Conservation (phyloP, 2,329 filamentous ascomycete species). For the Epichloe festucae region DNA sequence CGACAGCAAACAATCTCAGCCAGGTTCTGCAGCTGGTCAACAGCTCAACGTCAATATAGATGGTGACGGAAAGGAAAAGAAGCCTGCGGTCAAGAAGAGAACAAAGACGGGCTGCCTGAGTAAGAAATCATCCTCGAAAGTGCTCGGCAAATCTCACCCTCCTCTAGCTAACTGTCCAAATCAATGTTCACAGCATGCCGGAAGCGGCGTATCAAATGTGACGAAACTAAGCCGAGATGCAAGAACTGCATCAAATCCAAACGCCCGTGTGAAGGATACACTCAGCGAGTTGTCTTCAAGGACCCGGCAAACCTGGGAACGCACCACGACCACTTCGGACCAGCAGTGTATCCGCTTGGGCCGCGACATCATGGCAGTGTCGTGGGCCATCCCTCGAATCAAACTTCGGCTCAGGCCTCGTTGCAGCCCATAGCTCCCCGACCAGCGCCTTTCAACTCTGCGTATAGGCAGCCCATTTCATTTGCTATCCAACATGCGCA, state of each 20-base stretch:
- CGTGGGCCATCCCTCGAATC: conserved; percentile 14
- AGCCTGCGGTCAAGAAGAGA: conserved; percentile 45
- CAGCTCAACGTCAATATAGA: conserved; percentile 23
- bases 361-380: conserved; percentile 17
- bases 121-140: conserved; percentile 31
- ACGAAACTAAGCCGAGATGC: conserved; percentile 73
- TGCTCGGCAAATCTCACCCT: background rate
- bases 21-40: conserved; percentile 17
- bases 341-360: conserved; percentile 27
- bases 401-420: conserved; percentile 26
- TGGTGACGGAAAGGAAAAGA: conserved; percentile 32
- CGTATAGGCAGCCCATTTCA: conserved; percentile 6
- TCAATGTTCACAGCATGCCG: conserved; percentile 55
- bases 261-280: conserved; percentile 72
- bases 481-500: conserved; percentile 3
- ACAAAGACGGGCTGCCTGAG: conserved; percentile 91
- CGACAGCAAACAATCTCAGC: conserved; percentile 6
- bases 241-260: conserved; percentile 81
- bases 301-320: conserved; percentile 32
- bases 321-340: conserved; percentile 33
- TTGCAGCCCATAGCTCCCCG: conserved; percentile 37
- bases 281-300: conserved; percentile 69
- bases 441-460: conserved; percentile 24
- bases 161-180: conserved; percentile 9
- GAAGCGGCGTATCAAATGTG: conserved; percentile 92